These are phyloP conservation scores for Babesia caballi DNA, from an alignment of 169 alveolate genomes.

Conservation along the genomic window DNA sequence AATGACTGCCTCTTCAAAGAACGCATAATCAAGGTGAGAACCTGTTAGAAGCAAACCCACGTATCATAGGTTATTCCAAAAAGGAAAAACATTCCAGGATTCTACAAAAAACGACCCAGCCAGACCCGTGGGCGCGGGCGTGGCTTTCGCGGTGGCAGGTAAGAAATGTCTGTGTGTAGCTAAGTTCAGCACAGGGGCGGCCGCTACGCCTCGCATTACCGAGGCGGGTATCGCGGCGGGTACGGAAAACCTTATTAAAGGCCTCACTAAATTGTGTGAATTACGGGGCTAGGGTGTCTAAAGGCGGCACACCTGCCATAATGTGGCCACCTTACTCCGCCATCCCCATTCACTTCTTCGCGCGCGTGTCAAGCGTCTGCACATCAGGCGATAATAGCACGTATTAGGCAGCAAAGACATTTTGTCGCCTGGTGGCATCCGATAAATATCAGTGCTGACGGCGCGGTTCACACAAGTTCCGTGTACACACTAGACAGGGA, in stretches of 20 bases:
- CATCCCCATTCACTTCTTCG: slow-evolving; percentile 20
- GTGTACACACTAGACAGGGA: slow-evolving; percentile 19
- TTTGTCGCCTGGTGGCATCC: slow-evolving; percentile 1
- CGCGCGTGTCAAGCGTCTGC: neutral
- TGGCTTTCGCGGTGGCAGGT: slow-evolving; percentile 50
- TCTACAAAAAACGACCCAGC: slow-evolving; percentile 18
- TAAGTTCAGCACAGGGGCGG: slow-evolving; percentile 38
- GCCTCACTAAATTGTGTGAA: neutral
- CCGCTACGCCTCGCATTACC: slow-evolving; percentile 28
- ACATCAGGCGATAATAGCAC: slow-evolving; percentile 8
- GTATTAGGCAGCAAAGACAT: neutral
- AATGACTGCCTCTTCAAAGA: slow-evolving; percentile 88
- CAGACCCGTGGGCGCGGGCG: slow-evolving; percentile 31
- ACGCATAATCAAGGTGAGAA: slow-evolving; percentile 82
- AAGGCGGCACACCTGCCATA: slow-evolving; percentile 7
- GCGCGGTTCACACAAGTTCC: neutral
- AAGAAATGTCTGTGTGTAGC: neutral
- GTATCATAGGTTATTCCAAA: slow-evolving; percentile 75
- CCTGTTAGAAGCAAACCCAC: neutral
- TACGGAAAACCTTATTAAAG: slow-evolving; percentile 55
- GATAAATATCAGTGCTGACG: neutral
- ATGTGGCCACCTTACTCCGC: neutral
- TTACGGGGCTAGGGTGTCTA: neutral
- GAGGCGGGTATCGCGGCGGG: slow-evolving; percentile 60
- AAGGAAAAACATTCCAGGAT: slow-evolving; percentile 83